Evolutionary conservation across 352 stramenopile species (phyloP), one percentile per base, ranked within the genome.

Genomic region (Pythium aquatile): DNA sequence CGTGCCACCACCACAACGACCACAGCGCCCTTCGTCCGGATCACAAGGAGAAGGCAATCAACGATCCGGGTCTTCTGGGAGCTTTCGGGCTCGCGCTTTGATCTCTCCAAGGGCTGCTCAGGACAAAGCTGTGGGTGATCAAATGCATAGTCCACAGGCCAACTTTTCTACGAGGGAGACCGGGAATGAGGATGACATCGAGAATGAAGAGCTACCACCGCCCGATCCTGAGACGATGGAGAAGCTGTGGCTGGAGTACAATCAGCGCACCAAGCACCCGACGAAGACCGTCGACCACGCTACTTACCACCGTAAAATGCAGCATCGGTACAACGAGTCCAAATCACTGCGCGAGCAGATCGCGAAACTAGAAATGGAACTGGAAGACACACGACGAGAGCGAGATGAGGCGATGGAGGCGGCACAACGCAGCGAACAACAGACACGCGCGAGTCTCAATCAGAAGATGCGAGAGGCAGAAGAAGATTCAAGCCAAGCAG

Each of bases 261-360:
- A 68, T 2, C 72, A 79, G 35, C 78, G 79, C 39, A 82, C 77
- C 2, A 78, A 78, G 28, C 69, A 76, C 55, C 57, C 77, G 3
- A 78, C 70, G 0, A 74, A 71, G 73, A 70, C 71, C 29, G 55
- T 89, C 10, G 75, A 90, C 64, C 68, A 65, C 5, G 64, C 85
- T 8, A 56, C 70, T 6, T 91, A 93, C 47, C 84, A 93, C 11
- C 78, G 80, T 30, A 85, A 85, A 59, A 88, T 91, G 81, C 78
- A 93, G 30, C 77, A 65, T 28, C 81, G 83, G 8, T 90, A 93
- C 66, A 83, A 73, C 44, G 82, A 91, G 33, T 73, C 77, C 32
- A 79, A 83, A 37, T 59, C 58, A 0, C 56, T 93, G 9, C 83
- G 83, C 1, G 80, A 90, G 28, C 74, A 76, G 0, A 74, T 90